A percentile compares a stretch with the other conserved stretches of the same genome.
phyloP scores from a whole-genome alignment of 768 basidiomycete genomes.

The Boletus sp. region DNA sequence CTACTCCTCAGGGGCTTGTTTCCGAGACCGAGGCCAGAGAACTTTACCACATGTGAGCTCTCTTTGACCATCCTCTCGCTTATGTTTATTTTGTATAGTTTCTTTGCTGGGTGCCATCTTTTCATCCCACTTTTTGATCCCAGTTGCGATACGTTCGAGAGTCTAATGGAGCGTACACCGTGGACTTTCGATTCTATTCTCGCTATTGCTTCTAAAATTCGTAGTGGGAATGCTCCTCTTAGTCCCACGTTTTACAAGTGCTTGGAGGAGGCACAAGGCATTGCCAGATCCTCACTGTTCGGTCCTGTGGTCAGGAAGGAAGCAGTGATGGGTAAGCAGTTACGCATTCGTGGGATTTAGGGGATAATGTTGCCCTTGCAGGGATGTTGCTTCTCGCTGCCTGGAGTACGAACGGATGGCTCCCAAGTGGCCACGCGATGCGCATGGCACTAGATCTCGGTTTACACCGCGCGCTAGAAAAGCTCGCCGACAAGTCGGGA shows the following conservation, averaged over 20 bases:
- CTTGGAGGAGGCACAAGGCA: slow-evolving; percentile 93
- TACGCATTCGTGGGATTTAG: slow-evolving; percentile 5
- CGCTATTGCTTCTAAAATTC: slow-evolving; percentile 88
- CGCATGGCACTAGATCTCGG: slow-evolving; percentile 95
- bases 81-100: slow-evolving; percentile 45
- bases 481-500: slow-evolving; percentile 68
- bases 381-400: slow-evolving; percentile 91
- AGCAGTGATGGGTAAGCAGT: slow-evolving; percentile 76
- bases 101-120: slow-evolving; percentile 94
- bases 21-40: slow-evolving; percentile 83
- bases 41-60: slow-evolving; percentile 80
- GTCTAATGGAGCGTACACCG: slow-evolving; percentile 86
- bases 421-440: slow-evolving; percentile 94
- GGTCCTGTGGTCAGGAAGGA: slow-evolving; percentile 93
- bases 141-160: slow-evolving; percentile 89
- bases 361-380: slow-evolving; percentile 26
- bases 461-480: slow-evolving; percentile 88
- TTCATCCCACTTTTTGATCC: slow-evolving; percentile 97
- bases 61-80: slow-evolving; percentile 11
- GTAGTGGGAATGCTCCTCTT: slow-evolving; percentile 84
- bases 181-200: slow-evolving; percentile 96
- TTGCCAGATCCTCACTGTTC: slow-evolving; percentile 89
- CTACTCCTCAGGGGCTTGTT: slow-evolving; percentile 66
- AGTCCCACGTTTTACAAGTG: slow-evolving; percentile 86
- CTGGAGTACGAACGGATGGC: slow-evolving; percentile 93